Base-by-base conservation (phyloP, 2,329 filamentous ascomycete species). In the Sporothrix mexicana region DNA sequence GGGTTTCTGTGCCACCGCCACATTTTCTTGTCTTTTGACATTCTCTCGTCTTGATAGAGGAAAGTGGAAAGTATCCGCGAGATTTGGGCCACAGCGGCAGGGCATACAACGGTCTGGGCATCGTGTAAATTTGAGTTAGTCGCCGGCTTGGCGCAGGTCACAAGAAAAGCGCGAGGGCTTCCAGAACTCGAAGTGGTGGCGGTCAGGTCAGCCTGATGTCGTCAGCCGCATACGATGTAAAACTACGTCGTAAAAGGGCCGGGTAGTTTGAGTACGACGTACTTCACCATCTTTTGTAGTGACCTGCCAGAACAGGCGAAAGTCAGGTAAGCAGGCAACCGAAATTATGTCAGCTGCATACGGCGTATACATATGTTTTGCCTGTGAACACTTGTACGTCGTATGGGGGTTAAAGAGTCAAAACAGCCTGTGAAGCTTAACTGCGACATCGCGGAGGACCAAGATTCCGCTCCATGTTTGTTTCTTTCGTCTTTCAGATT, bases 121-220 rank as follows among this genome's bases (percentile, higher is more conserved):
- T 7, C 5, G 49, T 53, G 20, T 25, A 17, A 59, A 6, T 13
- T 13, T 2, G 25, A 2, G 36, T 17, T 36, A 59, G 25, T 25
- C 55, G 55, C 55, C 55, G 55, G 23, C 55, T 59, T 59, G 55
- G 55, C 25, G 55, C 55, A 59, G 25, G 12, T n/a, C 20, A 12
- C 5, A n/a, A 17, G 47, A 8, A 51, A 3, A 51, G 13, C 13
- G 13, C 15, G 47, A 51, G 3, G 47, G 47, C 20, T 3, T 12
- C 51, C 8, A 25, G 8, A 20, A 25, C 51, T 23, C 51, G 3
- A 36, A 36, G 7, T n/a, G 51, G 55, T 59, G 25, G 55, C 55
- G 25, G 55, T 59, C 25, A 23, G 51, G 20, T 36, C 30, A 36
- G 30, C 30, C 30, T 36, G 30, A 15, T 30, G 25, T 25, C 55